Percentiles rank a stretch among this genome's conserved stretches.
These are phyloP conservation scores for Scedosporium dehoogii DNA, from an alignment of 2,329 filamentous ascomycete species.

Conservation along the genomic window DNA sequence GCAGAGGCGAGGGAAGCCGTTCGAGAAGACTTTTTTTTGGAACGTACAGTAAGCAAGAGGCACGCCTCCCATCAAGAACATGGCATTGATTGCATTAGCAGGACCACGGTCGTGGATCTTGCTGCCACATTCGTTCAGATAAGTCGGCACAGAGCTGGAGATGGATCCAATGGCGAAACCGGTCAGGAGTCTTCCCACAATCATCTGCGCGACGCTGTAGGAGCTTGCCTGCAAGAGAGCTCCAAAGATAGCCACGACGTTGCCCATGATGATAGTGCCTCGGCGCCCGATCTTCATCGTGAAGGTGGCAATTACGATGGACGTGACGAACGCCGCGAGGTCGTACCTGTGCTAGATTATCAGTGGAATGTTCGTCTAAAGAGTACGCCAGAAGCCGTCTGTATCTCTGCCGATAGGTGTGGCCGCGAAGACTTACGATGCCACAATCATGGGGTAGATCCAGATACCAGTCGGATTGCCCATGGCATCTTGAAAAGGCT, in stretches of 20 bases:
- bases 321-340: constrained; percentile 9
- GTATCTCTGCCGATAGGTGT: too few species aligned
- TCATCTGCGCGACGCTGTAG: constrained; percentile 10
- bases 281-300: constrained; percentile 10
- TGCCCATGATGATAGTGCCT: constrained; percentile 8
- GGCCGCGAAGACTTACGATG: neutral
- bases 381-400: too few species aligned
- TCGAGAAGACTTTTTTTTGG: too few species aligned
- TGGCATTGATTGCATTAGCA: too few species aligned
- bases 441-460: constrained; percentile 10
- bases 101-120: too few species aligned
- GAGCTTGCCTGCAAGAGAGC: constrained; percentile 9
- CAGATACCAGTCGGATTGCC: constrained; percentile 9
- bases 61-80: too few species aligned
- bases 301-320: constrained; percentile 8
- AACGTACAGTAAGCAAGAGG: too few species aligned
- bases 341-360: constrained; percentile 2
- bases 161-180: neutral
- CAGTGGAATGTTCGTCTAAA: too few species aligned
- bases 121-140: too few species aligned
- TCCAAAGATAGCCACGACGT: constrained; percentile 7
- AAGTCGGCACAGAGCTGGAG: too few species aligned
- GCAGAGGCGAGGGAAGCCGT: too few species aligned
- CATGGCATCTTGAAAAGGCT: constrained; percentile 8
- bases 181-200: constrained; percentile 9